Evolutionary conservation across 306 rosid species (phyloP), one percentile per base, ranked within the genome.

Genomic region (Mimosa bimucronata): DNA sequence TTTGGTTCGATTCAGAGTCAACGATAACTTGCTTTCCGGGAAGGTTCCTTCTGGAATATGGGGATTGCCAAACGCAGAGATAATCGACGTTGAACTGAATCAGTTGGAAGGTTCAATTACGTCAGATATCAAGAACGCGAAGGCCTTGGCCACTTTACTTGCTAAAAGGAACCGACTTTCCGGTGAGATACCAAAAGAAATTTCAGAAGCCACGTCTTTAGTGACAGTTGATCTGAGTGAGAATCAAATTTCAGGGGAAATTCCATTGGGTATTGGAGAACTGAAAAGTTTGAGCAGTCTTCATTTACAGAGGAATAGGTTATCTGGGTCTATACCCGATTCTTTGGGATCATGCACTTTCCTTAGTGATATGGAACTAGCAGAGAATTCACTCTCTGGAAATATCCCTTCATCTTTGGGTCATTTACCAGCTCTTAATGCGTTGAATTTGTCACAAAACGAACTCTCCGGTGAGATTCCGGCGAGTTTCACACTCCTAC

Each of bases 391-490:
- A 1, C 81, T 96, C 29, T 80, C 93, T 0, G 85, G 90, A 0
- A 3, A 76, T 37, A 90, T 96, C 52, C 98, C 99, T 12, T 74
- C 92, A 0, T 89, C 97, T 7, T 44, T 96, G 53, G 97, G 99
- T 30, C 78, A 84, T 53, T 71, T 96, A 3, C 97, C 86, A 0
- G 81, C 75, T 73, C 78, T 96, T 1, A 91, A 90, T 78, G 87
- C 93, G 3, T 74, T 96, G 13, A 85, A 96, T 64, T 77, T 96
- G 31, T 93, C 99, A 2, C 15, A 40, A 1, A 96, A 96, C 13
- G 30, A 79, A 44, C 87, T 96, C 46, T 86, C 94, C 0, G 99
- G 99, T 12, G 73, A 77, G 80, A 96, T 96, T 25, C 99, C 99
- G 0, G n/a, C 15, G 41, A 86, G 88, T 46, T 80, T 96, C 31